These are phyloP conservation scores for Eragrostis nindensis DNA, from an alignment of 176 grass and related monocot genomes.

Conservation along the genomic window DNA sequence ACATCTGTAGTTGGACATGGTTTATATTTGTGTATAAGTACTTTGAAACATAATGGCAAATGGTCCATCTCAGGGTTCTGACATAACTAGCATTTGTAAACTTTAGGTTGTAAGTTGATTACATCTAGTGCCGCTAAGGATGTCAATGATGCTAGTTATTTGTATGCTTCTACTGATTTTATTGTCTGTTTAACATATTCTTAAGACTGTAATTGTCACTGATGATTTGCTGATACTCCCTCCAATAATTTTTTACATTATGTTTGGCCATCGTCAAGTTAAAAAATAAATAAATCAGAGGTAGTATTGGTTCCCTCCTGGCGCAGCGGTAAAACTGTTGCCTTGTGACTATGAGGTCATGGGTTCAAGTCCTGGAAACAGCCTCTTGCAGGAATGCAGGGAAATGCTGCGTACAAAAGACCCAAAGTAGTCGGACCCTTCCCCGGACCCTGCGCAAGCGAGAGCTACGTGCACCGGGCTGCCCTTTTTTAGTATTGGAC, in stretches of 20 bases:
- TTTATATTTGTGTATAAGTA: not conserved
- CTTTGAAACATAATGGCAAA: not conserved
- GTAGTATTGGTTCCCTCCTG: no score
- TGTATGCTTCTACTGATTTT: conserved; percentile 1
- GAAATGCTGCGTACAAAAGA: no score
- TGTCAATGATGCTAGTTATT: not conserved
- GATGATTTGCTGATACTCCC: not conserved
- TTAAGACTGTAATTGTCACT: conserved; percentile 10
- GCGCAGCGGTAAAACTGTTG: no score
- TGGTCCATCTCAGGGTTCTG: not conserved
- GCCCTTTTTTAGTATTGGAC: no score
- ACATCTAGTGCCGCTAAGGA: not conserved
- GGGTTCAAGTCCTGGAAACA: no score
- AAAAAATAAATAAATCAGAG: no score
- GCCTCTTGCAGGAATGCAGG: no score
- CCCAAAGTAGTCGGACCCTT: no score
- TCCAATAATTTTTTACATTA: not conserved
- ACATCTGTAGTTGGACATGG: conserved; percentile 17
- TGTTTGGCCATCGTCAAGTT: not conserved
- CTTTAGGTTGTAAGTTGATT: not conserved
- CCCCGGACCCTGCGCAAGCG: no score
- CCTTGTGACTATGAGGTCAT: no score
- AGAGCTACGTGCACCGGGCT: no score
- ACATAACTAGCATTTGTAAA: not conserved
- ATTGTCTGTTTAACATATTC: conserved; percentile 4